Evolutionary conservation across 1,284 basidiomycete species (phyloP), one percentile per base, ranked within the genome.

Genomic region (Rhodotorula sp.): DNA sequence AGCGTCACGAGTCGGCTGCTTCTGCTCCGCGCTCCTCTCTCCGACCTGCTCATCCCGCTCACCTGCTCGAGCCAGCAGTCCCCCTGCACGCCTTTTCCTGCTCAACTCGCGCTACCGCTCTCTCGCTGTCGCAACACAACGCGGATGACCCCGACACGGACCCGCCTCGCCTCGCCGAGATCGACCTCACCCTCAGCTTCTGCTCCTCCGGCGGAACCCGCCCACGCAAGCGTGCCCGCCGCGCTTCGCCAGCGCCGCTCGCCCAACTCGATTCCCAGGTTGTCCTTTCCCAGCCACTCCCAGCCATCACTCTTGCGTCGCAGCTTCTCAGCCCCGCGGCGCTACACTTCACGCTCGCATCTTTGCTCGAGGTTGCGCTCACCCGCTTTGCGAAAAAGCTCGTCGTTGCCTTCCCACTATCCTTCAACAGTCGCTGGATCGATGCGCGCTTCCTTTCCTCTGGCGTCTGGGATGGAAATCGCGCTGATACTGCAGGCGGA

Each of bases 391-490:
- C 60, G 25, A 55, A 62, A 29, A 51, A 57, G 34, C 59, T 74
- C n/a, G 60, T 57, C 7, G 19, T 39, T 2, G 41, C 56, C 3
- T 74, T 71, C 32, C 70, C 69, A 54, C 29, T 66, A 3, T 66
- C 64, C 57, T 71, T 74, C 67, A 71, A 71, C 34, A 37, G 67
- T 1, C 25, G 36, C 15, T 74, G 69, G 69, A 44, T 67, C 12
- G 50, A 67, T 6, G 65, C 65, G 25, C 21, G 50, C 51, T 39
- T 15, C 17, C 10, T 15, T 5, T 21, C 3, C 22, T 41, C 27
- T 44, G 17, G 10, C 39, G 39, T 8, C 39, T 44, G 44, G 15
- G 21, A 12, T 44, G 44, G 15, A 44, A 12, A 19, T 19, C 44
- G 19, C 44, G 39, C 39, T 7, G 39, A 15, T 3, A 44, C 44